Base-by-base conservation (phyloP, 2,329 filamentous ascomycete genomes). In the Trichoderma harzianum region DNA sequence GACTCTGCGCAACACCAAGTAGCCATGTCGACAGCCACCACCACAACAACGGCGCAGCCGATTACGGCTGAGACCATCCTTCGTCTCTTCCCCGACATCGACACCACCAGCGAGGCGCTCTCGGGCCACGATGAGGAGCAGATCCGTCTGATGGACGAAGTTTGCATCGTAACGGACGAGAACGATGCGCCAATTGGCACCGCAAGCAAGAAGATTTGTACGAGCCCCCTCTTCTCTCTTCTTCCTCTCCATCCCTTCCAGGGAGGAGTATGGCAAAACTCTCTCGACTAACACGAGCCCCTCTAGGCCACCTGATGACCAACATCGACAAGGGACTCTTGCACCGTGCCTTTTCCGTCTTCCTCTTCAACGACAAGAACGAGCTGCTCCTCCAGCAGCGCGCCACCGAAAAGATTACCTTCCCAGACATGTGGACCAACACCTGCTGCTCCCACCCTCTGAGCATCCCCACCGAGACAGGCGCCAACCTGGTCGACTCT, bases 381-480 rank as follows among this genome's bases (percentile, higher is more conserved):
- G 92, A 94, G 78, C 87, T 98, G 73, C 92, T 99, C 58, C 90
- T 99, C 66, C 96, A 99, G 84, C 96, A 98, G 86, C 93, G 96
- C 76, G 96, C 96, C 32, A 86, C 91, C 53, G 95, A 98, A 85
- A 99, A 99, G 87, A 99, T 99, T 80, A 99, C 96, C 7, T 99
- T 99, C 84, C 95, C 96, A 63, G 94, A 97, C 81, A 95, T 98
- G 92, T 99, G 96, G 96, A 99, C 96, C 75, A 99, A 99, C 84
- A 99, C 96, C 36, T 99, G 96, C 88, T 99, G 96, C 87, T 99
- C 96, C 51, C 96, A 99, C 83, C 96, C 96, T 6, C 88, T 99
- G 73, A 93, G 93, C 70, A 92, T 98, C 76, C 93, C 96, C 10
- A 92, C 92, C 75, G 96, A 99, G 89, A 97, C 94, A 30, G 96